Evolutionary conservation across 768 basidiomycete genomes (phyloP).

Genomic region (Dictyophora rubrovolvata): DNA sequence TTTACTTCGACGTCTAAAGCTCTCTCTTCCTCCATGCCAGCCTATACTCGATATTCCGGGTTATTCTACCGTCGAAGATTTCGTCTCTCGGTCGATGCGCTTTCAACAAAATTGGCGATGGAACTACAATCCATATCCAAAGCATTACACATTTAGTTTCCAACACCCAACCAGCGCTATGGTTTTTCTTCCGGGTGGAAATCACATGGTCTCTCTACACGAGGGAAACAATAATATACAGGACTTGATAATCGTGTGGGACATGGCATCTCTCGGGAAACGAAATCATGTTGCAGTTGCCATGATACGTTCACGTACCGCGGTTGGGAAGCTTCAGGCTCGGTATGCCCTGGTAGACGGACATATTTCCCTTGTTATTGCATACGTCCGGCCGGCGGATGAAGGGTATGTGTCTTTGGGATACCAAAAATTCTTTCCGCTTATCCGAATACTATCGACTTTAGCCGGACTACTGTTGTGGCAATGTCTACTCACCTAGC

Average conservation of each 20-base stretch:
- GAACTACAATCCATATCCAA: slow-evolving; percentile 1
- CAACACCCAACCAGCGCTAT: background rate
- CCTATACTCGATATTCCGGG: background rate
- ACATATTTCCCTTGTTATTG: slow-evolving; percentile 1
- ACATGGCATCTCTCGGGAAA: slow-evolving; percentile 3
- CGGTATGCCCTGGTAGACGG: slow-evolving; percentile 4
- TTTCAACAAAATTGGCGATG: slow-evolving; percentile 8
- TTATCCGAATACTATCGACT: background rate
- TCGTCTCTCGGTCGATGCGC: background rate
- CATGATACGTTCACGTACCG: background rate
- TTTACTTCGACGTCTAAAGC: slow-evolving; percentile 6
- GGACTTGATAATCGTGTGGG: slow-evolving; percentile 4
- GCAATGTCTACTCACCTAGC: background rate
- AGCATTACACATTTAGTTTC: background rate
- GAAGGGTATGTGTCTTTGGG: background rate
- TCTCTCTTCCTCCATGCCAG: background rate
- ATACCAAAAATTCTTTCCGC: background rate
- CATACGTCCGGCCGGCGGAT: background rate
- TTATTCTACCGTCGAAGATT: background rate
- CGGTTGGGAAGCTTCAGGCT: slow-evolving; percentile 5
- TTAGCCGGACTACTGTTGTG: background rate
- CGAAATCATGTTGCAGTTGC: slow-evolving; percentile 5
- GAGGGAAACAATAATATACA: background rate
- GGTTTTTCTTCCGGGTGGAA: slow-evolving; percentile 4
- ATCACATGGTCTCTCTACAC: slow-evolving; percentile 6